Evolutionary conservation across 805 yeast species (phyloP).

Genomic region (Tetrapisispora pingtungensis): DNA sequence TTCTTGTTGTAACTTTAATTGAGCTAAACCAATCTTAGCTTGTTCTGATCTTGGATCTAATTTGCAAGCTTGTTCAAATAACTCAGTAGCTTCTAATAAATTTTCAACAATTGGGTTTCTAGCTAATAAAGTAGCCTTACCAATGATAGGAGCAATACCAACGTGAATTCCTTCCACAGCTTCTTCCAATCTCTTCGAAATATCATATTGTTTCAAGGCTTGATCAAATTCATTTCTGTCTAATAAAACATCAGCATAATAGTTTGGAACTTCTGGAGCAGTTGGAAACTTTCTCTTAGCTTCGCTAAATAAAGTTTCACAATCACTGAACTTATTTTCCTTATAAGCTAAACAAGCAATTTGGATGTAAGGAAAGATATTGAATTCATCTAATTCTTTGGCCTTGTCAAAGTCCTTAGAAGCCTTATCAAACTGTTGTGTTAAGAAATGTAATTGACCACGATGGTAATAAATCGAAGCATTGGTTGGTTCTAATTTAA

Average conservation of each 20-base stretch:
- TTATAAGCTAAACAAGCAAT: slow-evolving; percentile 87
- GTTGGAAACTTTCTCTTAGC: slow-evolving; percentile 73
- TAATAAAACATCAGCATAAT: slow-evolving; percentile 86
- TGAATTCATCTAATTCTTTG: slow-evolving; percentile 59
- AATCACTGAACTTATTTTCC: slow-evolving; percentile 42
- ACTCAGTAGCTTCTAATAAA: slow-evolving; percentile 48
- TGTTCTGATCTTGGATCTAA: slow-evolving; percentile 84
- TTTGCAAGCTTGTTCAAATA: slow-evolving; percentile 66
- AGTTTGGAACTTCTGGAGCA: slow-evolving; percentile 86
- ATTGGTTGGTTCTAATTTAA: slow-evolving; percentile 53
- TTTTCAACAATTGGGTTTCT: slow-evolving; percentile 38
- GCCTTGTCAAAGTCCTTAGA: slow-evolving; percentile 66
- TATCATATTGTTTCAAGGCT: slow-evolving; percentile 77
- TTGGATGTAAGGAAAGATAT: slow-evolving; percentile 82
- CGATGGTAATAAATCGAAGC: slow-evolving; percentile 87
- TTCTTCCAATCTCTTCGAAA: slow-evolving; percentile 74
- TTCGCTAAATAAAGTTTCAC: slow-evolving; percentile 56
- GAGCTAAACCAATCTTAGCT: slow-evolving; percentile 87
- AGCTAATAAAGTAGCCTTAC: slow-evolving; percentile 70
- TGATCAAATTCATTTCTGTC: slow-evolving; percentile 64
- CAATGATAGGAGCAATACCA: slow-evolving; percentile 82
- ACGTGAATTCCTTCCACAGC: slow-evolving; percentile 58
- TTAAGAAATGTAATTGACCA: slow-evolving; percentile 83
- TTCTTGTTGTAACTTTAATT: slow-evolving; percentile 75
- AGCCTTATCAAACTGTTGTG: slow-evolving; percentile 66